Percentiles rank a stretch among this genome's conserved stretches.
Conservation (phyloP, 495 filamentous ascomycete species). For the Hamigera avellanea region DNA sequence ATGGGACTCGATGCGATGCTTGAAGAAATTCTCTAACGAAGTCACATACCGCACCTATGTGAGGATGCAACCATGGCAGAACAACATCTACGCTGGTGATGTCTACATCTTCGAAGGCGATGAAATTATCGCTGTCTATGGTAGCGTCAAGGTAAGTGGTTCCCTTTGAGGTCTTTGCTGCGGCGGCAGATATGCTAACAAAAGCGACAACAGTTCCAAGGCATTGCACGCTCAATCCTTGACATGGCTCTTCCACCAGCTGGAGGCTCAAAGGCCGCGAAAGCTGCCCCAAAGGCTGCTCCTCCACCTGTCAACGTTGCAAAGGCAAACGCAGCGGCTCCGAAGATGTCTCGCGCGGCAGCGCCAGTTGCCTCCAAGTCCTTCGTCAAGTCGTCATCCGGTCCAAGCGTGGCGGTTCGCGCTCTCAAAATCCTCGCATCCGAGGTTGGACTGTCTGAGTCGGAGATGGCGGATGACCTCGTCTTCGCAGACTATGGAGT, state of each 20-base stretch:
- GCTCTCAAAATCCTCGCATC: conserved; percentile 54
- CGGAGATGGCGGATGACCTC: conserved; percentile 44
- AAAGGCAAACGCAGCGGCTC: conserved; percentile 28
- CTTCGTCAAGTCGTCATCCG: conserved; percentile 8
- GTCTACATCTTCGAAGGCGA: conserved; percentile 40
- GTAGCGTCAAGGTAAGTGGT: conserved; percentile 48
- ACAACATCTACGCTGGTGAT: conserved; percentile 38
- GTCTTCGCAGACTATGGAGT: conserved; percentile 42
- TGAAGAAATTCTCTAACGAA: conserved; percentile 46
- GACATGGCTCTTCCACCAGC: conserved; percentile 53
- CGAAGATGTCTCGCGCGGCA: conserved; percentile 11
- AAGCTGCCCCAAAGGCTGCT: conserved; percentile 5
- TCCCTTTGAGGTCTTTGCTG: neutral
- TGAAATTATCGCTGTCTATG: conserved; percentile 56
- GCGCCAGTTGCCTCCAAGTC: conserved; percentile 16
- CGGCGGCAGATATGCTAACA: neutral
- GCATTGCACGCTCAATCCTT: conserved; percentile 53
- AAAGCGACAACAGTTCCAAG: conserved; percentile 40
- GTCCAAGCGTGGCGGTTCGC: conserved; percentile 16
- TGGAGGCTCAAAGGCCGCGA: conserved; percentile 24
- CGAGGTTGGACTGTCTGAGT: conserved; percentile 50
- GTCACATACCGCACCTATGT: conserved; percentile 65
- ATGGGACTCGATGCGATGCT: conserved; percentile 64
- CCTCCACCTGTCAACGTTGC: conserved; percentile 19
- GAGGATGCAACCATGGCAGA: conserved; percentile 42